These are phyloP conservation scores for Actinidia chinensis DNA, from an alignment of 179 eudicot species.

Conservation along the genomic window DNA sequence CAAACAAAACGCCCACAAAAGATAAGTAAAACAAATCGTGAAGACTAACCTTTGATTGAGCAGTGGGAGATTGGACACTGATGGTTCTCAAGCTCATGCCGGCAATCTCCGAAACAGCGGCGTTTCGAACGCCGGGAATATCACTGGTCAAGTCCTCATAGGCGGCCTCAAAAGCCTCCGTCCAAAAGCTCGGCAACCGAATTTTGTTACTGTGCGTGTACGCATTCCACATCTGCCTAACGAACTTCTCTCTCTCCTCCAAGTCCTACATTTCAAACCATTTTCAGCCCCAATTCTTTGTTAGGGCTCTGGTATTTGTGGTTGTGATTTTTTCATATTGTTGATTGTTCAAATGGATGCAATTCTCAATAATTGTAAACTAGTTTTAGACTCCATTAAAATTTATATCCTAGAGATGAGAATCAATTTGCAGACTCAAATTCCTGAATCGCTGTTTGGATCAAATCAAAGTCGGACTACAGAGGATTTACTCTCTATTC, in stretches of 20 bases:
- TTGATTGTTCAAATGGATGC: too few relatives aligned
- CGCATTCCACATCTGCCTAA: conserved; percentile 58
- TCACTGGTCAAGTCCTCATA: conserved; percentile 56
- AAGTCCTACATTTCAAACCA: conserved; percentile 31
- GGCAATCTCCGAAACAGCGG: conserved; percentile 58
- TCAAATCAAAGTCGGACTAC: neutral
- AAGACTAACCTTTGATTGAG: conserved; percentile 25
- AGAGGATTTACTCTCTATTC: neutral
- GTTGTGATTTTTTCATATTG: too few relatives aligned
- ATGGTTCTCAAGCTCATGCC: conserved; percentile 42
- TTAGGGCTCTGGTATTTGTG: too few relatives aligned
- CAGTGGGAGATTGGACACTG: conserved; percentile 27
- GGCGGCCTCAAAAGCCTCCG: conserved; percentile 61
- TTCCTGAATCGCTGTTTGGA: neutral
- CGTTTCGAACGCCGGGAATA: conserved; percentile 28
- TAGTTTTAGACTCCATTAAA: too few relatives aligned
- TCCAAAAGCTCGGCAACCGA: conserved; percentile 59
- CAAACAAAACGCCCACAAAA: neutral
- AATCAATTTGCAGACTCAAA: too few relatives aligned
- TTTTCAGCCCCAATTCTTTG: too few relatives aligned
- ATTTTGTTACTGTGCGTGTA: conserved; percentile 44
- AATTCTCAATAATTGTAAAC: too few relatives aligned
- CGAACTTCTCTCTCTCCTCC: conserved; percentile 64
- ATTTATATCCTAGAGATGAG: too few relatives aligned
- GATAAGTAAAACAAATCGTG: neutral